phyloP scores from a whole-genome alignment of 306 rosid genomes.

The Cucurbita pepo region DNA sequence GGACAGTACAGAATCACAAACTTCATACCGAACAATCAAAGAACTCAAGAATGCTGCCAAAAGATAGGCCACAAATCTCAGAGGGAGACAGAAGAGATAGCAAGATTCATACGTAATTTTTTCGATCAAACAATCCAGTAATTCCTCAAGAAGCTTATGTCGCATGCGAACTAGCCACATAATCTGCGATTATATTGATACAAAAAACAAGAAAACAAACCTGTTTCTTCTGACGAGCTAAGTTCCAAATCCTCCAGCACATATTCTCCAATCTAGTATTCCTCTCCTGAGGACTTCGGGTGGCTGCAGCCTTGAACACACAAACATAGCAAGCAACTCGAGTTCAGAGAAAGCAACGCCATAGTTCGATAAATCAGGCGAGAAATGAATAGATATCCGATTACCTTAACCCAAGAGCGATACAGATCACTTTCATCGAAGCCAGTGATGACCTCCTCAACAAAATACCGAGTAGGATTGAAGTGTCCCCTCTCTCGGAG shows the following conservation, averaged over 20 bases:
- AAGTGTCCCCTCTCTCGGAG: conserved; percentile 88
- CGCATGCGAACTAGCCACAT: neutral
- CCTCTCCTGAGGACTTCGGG: conserved; percentile 95
- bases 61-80: neutral
- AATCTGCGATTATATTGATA: neutral
- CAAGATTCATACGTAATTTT: neutral
- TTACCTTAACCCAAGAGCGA: conserved; percentile 92
- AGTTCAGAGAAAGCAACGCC: neutral
- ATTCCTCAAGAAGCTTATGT: neutral
- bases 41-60: neutral
- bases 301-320: conserved; percentile 58
- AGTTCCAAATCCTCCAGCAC: conserved; percentile 99
- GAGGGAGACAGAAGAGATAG: neutral
- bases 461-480: conserved; percentile 93
- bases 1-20: neutral
- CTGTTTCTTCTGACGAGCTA: conserved; percentile 98
- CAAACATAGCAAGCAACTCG: neutral
- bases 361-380: neutral
- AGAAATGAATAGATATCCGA: neutral
- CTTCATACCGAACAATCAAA: neutral
- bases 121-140: neutral
- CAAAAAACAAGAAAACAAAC: conserved; percentile 14
- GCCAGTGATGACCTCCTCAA: conserved; percentile 82
- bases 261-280: conserved; percentile 92
- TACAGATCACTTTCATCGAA: conserved; percentile 96